Percentiles rank a stretch among this genome's conserved stretches.
Evolutionary conservation across 805 yeast genomes (phyloP).

Genomic region (Millerozyma acaciae): DNA sequence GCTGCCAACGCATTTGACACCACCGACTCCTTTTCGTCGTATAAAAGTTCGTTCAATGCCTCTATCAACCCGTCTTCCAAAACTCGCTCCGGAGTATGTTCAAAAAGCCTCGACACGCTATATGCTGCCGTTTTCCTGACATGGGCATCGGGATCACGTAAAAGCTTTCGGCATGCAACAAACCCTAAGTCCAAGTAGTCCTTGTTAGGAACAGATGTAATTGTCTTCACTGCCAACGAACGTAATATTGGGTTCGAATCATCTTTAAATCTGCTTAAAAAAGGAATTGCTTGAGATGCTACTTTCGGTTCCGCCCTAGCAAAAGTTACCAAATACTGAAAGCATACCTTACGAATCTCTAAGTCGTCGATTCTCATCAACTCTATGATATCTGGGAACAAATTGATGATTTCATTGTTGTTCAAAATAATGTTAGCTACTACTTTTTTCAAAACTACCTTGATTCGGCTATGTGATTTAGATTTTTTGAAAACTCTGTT

Average conservation of each 20-base stretch:
- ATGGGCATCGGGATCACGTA: slow-evolving; percentile 49
- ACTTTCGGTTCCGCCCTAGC: slow-evolving; percentile 55
- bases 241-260: slow-evolving; percentile 47
- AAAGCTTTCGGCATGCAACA: slow-evolving; percentile 28
- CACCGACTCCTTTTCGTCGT: slow-evolving; percentile 56
- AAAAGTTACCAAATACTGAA: slow-evolving; percentile 60
- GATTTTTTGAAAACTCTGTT: slow-evolving; percentile 42
- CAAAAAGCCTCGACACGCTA: slow-evolving; percentile 65
- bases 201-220: slow-evolving; percentile 54
- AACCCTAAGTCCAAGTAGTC: slow-evolving; percentile 49
- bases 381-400: slow-evolving; percentile 60
- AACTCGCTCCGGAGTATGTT: slow-evolving; percentile 46
- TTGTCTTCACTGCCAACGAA: slow-evolving; percentile 59
- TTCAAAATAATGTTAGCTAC: slow-evolving; percentile 83
- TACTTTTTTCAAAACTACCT: slow-evolving; percentile 55
- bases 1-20: slow-evolving; percentile 72
- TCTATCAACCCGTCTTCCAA: slow-evolving; percentile 42
- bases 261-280: slow-evolving; percentile 49
- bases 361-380: slow-evolving; percentile 56
- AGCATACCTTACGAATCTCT: slow-evolving; percentile 69
- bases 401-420: slow-evolving; percentile 65
- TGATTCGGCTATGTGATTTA: slow-evolving; percentile 35
- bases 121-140: slow-evolving; percentile 69
- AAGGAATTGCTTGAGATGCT: slow-evolving; percentile 52
- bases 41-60: slow-evolving; percentile 48